Evolutionary conservation across 2,329 filamentous ascomycete genomes (phyloP).

Genomic region (Pseudomassariella vexata): DNA sequence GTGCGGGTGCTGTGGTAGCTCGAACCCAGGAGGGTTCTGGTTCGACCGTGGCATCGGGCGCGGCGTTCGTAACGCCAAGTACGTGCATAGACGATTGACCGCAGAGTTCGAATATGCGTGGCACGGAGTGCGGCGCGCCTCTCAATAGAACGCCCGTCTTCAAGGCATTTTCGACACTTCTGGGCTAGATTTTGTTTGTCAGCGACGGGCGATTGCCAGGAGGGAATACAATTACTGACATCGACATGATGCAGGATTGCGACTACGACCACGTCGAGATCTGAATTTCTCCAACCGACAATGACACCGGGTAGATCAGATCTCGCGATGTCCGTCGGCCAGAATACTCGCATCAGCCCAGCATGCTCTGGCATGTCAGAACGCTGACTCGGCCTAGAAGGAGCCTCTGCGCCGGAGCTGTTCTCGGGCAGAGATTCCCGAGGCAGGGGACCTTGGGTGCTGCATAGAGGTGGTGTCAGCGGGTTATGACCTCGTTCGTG

Average conservation of each 20-base stretch:
- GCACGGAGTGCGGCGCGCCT: slow-evolving; percentile 72
- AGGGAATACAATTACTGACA: slow-evolving; percentile 43
- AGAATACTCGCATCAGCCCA: slow-evolving; percentile 97
- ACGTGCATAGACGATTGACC: slow-evolving; percentile 79
- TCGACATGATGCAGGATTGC: slow-evolving; percentile 87
- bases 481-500: slow-evolving; percentile 7
- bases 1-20: slow-evolving; percentile 46
- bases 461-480: too few relatives aligned
- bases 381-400: slow-evolving; percentile 55
- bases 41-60: slow-evolving; percentile 32
- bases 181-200: slow-evolving; percentile 45
- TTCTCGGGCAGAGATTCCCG: slow-evolving; percentile 89
- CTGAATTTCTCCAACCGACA: slow-evolving; percentile 93
- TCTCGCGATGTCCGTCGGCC: slow-evolving; percentile 79
- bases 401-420: slow-evolving; percentile 91
- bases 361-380: slow-evolving; percentile 65
- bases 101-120: slow-evolving; percentile 78
- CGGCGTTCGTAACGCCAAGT: slow-evolving; percentile 72
- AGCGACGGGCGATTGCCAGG: slow-evolving; percentile 3
- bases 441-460: slow-evolving; percentile 75
- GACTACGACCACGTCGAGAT: slow-evolving; percentile 83
- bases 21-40: slow-evolving; percentile 68
- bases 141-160: slow-evolving; percentile 78
- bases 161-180: slow-evolving; percentile 82
- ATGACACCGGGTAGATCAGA: slow-evolving; percentile 75